A percentile compares a stretch with the other conserved stretches of the same genome.
These are phyloP conservation scores for Allantophomopsis lycopodina DNA, from an alignment of 2,329 filamentous ascomycete species.

Conservation along the genomic window DNA sequence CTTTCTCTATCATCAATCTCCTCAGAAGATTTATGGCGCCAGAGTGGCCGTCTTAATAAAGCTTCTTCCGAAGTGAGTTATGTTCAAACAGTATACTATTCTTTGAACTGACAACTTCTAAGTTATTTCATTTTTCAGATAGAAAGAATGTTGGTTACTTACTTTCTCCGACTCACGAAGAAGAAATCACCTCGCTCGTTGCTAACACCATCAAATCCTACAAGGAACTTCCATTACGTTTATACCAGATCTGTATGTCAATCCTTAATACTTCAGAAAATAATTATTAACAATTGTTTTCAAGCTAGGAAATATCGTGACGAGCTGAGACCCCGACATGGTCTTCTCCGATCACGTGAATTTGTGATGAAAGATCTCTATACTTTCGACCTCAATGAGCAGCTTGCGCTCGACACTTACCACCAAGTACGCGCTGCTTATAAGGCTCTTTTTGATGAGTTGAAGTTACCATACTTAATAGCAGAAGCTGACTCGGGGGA, in stretches of 20 bases:
- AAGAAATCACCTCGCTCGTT: slow-evolving; percentile 83
- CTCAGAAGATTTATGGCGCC: slow-evolving; percentile 70
- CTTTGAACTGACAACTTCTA: slow-evolving; percentile 3
- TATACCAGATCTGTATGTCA: slow-evolving; percentile 74
- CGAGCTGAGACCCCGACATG: slow-evolving; percentile 77
- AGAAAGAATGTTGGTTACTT: slow-evolving; percentile 63
- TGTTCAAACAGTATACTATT: slow-evolving; percentile 1
- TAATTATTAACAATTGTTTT: too few relatives aligned
- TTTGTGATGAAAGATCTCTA: slow-evolving; percentile 99
- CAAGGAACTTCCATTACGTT: slow-evolving; percentile 68
- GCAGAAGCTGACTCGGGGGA: slow-evolving; percentile 89
- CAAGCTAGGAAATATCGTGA: slow-evolving; percentile 85
- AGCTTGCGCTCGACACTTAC: slow-evolving; percentile 71
- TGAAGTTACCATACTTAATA: slow-evolving; percentile 72
- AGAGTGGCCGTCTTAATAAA: slow-evolving; percentile 66
- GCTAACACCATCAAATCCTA: slow-evolving; percentile 64
- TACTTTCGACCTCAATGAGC: slow-evolving; percentile 65
- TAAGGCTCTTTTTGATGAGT: slow-evolving; percentile 60
- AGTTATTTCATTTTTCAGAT: slow-evolving; percentile 73
- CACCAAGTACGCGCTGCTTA: slow-evolving; percentile 62
- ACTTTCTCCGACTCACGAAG: slow-evolving; percentile 87
- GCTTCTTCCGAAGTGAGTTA: slow-evolving; percentile 54
- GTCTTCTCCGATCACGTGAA: slow-evolving; percentile 75
- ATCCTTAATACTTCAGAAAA: slow-evolving; percentile 1
- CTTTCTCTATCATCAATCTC: slow-evolving; percentile 76